A percentile compares a stretch with the other conserved stretches of the same genome.
Evolutionary conservation across 192 early-diverging fungal genomes (phyloP).

Genomic region (Ambispora gerdemannii): DNA sequence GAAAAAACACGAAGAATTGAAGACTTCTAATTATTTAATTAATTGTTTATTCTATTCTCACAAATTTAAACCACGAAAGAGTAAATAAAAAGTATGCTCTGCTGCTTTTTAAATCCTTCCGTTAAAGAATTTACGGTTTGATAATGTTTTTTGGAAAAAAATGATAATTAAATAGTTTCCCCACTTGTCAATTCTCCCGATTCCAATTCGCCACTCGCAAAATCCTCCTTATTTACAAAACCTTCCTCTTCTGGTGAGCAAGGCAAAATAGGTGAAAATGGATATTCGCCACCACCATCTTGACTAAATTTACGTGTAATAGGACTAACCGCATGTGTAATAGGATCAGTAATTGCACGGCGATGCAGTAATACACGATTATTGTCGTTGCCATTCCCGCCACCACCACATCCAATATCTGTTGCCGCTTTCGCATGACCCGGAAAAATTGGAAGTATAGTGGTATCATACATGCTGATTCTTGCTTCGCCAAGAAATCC

Average conservation of each 20-base stretch:
- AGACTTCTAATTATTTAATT: too few species aligned
- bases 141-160: too few species aligned
- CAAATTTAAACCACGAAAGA: too few species aligned
- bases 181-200: constrained; percentile 22
- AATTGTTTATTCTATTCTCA: too few species aligned
- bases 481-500: constrained; percentile 9
- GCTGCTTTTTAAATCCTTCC: too few species aligned
- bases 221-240: not conserved
- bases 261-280: not conserved
- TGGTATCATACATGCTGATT: constrained; percentile 7
- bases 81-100: too few species aligned
- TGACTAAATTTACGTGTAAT: not conserved
- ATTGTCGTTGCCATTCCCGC: not conserved
- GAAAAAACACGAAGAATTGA: too few species aligned
- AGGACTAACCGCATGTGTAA: not conserved
- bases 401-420: not conserved
- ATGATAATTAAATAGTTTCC: constrained; percentile 21
- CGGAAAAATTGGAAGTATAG: constrained; percentile 9
- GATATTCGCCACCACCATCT: not conserved
- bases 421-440: not conserved
- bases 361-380: not conserved
- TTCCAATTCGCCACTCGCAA: constrained; percentile 2
- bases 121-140: too few species aligned
- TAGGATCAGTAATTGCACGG: not conserved
- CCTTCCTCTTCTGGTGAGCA: constrained; percentile 14